Percentiles rank a stretch among this genome's conserved stretches.
Evolutionary conservation across 169 alveolate species (phyloP).

Genomic region (Cryptosporidium tyzzeri): DNA sequence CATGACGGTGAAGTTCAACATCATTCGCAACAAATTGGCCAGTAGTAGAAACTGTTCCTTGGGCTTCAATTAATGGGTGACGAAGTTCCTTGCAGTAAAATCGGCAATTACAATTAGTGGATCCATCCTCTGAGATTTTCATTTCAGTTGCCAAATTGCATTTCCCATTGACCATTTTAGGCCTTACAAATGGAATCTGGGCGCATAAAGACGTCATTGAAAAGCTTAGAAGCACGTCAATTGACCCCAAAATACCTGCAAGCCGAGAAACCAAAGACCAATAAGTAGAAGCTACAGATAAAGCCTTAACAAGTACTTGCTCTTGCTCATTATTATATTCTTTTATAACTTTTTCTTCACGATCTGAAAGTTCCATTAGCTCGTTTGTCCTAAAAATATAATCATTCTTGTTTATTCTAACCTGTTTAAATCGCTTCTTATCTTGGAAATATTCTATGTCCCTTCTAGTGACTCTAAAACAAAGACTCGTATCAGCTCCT

Average conservation of each 20-base stretch:
- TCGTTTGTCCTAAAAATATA: slow-evolving; percentile 89
- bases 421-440: slow-evolving; percentile 78
- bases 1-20: slow-evolving; percentile 83
- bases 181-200: slow-evolving; percentile 89
- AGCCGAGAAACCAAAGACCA: slow-evolving; percentile 93
- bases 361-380: slow-evolving; percentile 84
- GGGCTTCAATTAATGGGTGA: slow-evolving; percentile 89
- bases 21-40: slow-evolving; percentile 90
- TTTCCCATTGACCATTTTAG: slow-evolving; percentile 82
- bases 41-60: slow-evolving; percentile 76
- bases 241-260: slow-evolving; percentile 87
- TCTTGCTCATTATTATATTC: slow-evolving; percentile 87
- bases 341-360: slow-evolving; percentile 82
- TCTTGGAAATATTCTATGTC: slow-evolving; percentile 79
- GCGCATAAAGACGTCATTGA: slow-evolving; percentile 90
- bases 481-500: slow-evolving; percentile 82
- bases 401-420: slow-evolving; percentile 89
- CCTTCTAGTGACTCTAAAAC: slow-evolving; percentile 89
- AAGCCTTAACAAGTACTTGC: slow-evolving; percentile 89
- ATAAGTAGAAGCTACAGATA: slow-evolving; percentile 94
- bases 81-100: slow-evolving; percentile 82
- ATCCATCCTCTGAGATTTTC: slow-evolving; percentile 73
- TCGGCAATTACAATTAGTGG: slow-evolving; percentile 32
- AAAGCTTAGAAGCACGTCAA: slow-evolving; percentile 94
- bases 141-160: slow-evolving; percentile 7